A percentile compares a stretch with the other conserved stretches of the same genome.
These are phyloP conservation scores for Betula pendula DNA, from an alignment of 306 rosid genomes.

Conservation along the genomic window DNA sequence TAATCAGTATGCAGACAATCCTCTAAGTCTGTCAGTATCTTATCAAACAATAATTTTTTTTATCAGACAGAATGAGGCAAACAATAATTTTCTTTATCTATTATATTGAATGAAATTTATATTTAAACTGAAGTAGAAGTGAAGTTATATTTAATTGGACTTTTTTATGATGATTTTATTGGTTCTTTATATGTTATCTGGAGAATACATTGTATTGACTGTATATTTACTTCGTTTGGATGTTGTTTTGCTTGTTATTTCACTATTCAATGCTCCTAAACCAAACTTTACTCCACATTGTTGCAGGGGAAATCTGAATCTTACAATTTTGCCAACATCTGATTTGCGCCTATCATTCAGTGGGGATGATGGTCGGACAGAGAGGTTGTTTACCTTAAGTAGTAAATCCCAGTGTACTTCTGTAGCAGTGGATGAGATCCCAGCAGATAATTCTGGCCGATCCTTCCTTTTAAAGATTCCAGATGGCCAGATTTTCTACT, in stretches of 20 bases:
- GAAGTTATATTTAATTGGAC: not conserved
- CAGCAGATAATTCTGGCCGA: slow-evolving; percentile 70
- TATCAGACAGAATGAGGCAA: not conserved
- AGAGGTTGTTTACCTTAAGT: slow-evolving; percentile 57
- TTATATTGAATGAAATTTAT: not conserved
- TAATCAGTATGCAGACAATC: not conserved
- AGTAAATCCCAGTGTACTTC: slow-evolving; percentile 53
- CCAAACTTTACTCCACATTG: slow-evolving; percentile 26
- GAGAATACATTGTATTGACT: not conserved
- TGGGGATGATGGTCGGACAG: slow-evolving; percentile 74
- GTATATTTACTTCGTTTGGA: not conserved
- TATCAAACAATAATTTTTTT: not conserved
- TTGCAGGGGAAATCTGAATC: slow-evolving; percentile 85
- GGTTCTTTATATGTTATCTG: not conserved
- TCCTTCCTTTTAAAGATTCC: slow-evolving; percentile 61
- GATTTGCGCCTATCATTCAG: slow-evolving; percentile 80
- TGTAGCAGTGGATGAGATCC: slow-evolving; percentile 61
- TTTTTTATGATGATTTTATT: not conserved
- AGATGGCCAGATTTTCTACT: slow-evolving; percentile 50
- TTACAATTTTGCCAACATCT: slow-evolving; percentile 78
- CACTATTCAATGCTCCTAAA: slow-evolving; percentile 19
- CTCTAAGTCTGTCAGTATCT: not conserved
- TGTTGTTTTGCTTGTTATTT: slow-evolving; percentile 8
- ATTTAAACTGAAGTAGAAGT: not conserved
- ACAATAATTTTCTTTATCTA: not conserved